These are phyloP conservation scores for Phytopythium delawarense DNA, from an alignment of 352 stramenopile species.

Conservation along the genomic window DNA sequence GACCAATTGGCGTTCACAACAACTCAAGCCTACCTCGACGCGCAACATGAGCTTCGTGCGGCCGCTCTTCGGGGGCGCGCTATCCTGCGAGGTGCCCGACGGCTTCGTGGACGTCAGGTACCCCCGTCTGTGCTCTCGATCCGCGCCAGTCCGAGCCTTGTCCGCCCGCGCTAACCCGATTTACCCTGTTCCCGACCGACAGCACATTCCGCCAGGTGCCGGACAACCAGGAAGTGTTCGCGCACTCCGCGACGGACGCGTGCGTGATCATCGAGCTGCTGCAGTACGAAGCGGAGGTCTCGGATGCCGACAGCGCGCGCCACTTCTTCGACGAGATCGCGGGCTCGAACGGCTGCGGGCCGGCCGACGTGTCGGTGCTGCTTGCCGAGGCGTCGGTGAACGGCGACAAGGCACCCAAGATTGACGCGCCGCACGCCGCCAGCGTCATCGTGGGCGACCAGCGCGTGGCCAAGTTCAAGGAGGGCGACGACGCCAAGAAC, in stretches of 20 bases:
- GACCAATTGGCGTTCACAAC: not conserved
- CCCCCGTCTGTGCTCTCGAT: not conserved
- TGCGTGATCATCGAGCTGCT: constrained; percentile 83
- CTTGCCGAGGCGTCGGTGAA: constrained; percentile 33
- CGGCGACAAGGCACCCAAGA: constrained; percentile 17
- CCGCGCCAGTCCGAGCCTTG: not conserved
- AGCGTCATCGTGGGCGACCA: constrained; percentile 73
- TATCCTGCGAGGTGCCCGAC: constrained; percentile 68
- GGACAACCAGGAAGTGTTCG: constrained; percentile 88
- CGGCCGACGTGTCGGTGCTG: constrained; percentile 47
- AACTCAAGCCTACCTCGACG: too few relatives aligned
- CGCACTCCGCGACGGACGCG: constrained; percentile 72
- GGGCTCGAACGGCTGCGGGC: constrained; percentile 66
- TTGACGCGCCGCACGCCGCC: constrained; percentile 34
- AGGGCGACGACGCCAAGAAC: constrained; percentile 77
- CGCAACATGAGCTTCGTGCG: constrained; percentile 8
- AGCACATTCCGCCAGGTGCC: constrained; percentile 80
- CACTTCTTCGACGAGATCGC: constrained; percentile 88
- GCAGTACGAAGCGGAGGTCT: constrained; percentile 52
- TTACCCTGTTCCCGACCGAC: not conserved
- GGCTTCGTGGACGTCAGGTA: constrained; percentile 80
- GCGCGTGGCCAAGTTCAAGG: constrained; percentile 83
- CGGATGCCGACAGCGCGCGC: constrained; percentile 40
- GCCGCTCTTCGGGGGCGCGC: constrained; percentile 60
- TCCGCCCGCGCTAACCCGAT: not conserved